Conservation (phyloP, 768 basidiomycete species). For the Ephemerocybe angulata region DNA sequence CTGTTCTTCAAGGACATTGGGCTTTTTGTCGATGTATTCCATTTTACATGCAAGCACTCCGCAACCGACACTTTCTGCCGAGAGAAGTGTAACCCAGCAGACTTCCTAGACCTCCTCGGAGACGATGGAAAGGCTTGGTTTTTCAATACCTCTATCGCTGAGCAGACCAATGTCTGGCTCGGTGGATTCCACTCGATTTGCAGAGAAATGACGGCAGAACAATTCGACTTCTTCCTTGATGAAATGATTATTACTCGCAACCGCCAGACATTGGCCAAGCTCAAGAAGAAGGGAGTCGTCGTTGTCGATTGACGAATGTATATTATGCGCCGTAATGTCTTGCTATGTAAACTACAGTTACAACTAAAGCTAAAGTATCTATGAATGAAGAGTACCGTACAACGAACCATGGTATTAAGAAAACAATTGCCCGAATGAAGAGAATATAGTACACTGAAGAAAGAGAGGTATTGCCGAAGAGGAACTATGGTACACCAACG, state of each 20-base stretch:
- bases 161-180: slow-evolving; percentile 5
- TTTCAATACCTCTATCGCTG: slow-evolving; percentile 3
- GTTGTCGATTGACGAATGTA: too few relatives aligned
- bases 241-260: not conserved
- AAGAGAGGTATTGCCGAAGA: too few relatives aligned
- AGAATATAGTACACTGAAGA: too few relatives aligned
- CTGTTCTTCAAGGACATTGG: slow-evolving; percentile 5
- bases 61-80: slow-evolving; percentile 16
- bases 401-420: too few relatives aligned
- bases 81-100: slow-evolving; percentile 18
- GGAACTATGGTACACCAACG: too few relatives aligned
- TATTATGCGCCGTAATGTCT: too few relatives aligned
- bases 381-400: too few relatives aligned
- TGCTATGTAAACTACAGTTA: too few relatives aligned
- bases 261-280: not conserved
- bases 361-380: too few relatives aligned
- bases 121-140: not conserved
- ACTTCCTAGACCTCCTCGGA: not conserved
- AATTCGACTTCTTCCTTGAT: slow-evolving; percentile 1
- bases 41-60: slow-evolving; percentile 21
- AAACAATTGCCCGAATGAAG: too few relatives aligned
- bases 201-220: not conserved
- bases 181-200: slow-evolving; percentile 2
- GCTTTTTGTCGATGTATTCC: slow-evolving; percentile 23
- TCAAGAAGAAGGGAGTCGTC: too few relatives aligned